These are phyloP conservation scores for Dimargaris xerosporica DNA, from an alignment of 192 early-diverging fungal species.

Conservation along the genomic window DNA sequence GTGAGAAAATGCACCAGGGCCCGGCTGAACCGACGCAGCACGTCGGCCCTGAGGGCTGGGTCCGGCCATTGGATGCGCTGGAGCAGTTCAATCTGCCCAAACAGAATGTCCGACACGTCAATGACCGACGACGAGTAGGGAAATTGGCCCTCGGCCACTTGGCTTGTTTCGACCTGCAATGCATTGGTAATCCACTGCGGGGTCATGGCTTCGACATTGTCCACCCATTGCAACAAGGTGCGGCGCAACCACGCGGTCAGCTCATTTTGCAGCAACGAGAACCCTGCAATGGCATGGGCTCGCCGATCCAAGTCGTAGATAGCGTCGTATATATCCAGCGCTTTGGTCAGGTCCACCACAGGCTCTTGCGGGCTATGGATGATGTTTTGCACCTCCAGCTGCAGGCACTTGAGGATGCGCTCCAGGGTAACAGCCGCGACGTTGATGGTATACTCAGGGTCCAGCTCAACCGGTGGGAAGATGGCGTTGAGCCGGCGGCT, in stretches of 20 bases:
- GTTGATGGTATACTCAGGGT: neutral
- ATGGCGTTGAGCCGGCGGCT: neutral
- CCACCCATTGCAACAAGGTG: neutral
- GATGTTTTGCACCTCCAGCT: slow-evolving; percentile 9
- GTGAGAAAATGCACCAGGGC: slow-evolving; percentile 22
- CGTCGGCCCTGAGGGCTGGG: slow-evolving; percentile 22
- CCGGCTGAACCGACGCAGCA: slow-evolving; percentile 28
- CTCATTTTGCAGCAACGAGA: neutral
- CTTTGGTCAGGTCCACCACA: neutral
- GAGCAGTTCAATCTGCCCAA: slow-evolving; percentile 24
- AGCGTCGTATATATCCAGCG: neutral
- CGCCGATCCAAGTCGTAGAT: neutral
- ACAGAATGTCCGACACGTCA: slow-evolving; percentile 27
- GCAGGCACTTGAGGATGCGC: neutral
- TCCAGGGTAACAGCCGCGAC: neutral
- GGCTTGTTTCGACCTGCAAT: neutral
- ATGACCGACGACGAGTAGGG: slow-evolving; percentile 30
- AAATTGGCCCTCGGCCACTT: neutral
- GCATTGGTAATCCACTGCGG: slow-evolving; percentile 1
- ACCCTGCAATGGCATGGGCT: neutral
- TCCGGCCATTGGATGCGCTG: slow-evolving; percentile 29
- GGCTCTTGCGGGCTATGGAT: neutral
- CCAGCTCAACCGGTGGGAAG: neutral
- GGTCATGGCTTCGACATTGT: neutral
- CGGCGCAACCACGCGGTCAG: neutral